Conservation (phyloP, 2,329 filamentous ascomycete genomes). For the Xylariales sp. region DNA sequence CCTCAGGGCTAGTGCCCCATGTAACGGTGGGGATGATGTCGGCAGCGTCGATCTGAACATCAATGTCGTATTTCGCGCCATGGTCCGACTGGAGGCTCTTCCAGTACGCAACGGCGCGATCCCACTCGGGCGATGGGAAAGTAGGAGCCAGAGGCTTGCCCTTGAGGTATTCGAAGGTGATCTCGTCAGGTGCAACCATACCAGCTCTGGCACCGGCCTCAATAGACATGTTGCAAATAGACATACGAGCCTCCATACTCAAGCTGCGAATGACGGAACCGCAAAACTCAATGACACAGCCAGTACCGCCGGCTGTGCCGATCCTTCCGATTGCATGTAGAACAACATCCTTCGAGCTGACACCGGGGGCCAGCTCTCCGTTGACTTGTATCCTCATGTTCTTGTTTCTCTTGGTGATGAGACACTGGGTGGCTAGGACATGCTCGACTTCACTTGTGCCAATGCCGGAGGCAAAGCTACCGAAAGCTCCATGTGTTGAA, state of each 20-base stretch:
- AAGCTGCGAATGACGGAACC: constrained; percentile 85
- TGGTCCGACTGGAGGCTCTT: constrained; percentile 76
- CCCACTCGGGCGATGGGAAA: constrained; percentile 80
- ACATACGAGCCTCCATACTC: constrained; percentile 98
- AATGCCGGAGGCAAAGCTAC: constrained; percentile 91
- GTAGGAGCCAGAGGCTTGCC: constrained; percentile 83
- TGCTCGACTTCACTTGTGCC: constrained; percentile 98
- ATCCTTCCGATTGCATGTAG: constrained; percentile 90
- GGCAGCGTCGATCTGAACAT: constrained; percentile 85
- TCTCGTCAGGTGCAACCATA: constrained; percentile 94
- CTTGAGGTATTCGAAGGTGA: constrained; percentile 92
- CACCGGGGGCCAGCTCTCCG: constrained; percentile 81
- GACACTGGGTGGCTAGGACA: constrained; percentile 90
- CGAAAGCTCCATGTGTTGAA: constrained; percentile 95
- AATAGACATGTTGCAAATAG: constrained; percentile 99
- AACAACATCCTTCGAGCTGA: constrained; percentile 93
- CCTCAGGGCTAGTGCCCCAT: constrained; percentile 96
- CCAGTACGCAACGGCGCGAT: constrained; percentile 86
- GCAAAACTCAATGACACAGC: constrained; percentile 94
- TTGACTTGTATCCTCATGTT: constrained; percentile 98
- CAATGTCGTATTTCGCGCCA: constrained; percentile 84
- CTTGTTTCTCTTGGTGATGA: constrained; percentile 93
- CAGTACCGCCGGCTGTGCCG: constrained; percentile 91
- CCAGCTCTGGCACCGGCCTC: constrained; percentile 92
- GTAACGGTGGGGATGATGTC: constrained; percentile 92